Evolutionary conservation across 352 stramenopile genomes (phyloP).

Genomic region (Globisporangium radiosum): DNA sequence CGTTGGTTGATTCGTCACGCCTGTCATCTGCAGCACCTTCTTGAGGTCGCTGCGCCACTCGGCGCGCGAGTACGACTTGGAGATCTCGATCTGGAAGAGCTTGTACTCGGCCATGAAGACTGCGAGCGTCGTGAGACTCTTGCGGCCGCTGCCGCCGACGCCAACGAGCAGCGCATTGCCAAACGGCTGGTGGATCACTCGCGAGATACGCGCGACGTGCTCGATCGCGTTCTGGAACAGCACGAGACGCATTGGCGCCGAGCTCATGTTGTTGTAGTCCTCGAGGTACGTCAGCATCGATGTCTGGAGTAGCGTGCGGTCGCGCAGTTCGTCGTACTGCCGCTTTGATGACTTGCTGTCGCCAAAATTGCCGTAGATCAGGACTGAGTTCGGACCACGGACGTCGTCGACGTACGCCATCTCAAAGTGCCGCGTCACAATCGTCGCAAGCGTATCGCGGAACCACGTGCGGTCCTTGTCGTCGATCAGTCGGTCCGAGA

Average conservation of each 20-base stretch:
- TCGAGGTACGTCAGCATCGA: conserved; percentile 91
- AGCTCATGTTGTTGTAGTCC: conserved; percentile 95
- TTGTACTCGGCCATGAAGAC: conserved; percentile 94
- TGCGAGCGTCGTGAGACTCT: conserved; percentile 89
- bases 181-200: conserved; percentile 90
- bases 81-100: conserved; percentile 95
- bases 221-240: conserved; percentile 95
- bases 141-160: conserved; percentile 89
- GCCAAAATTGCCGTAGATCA: conserved; percentile 91
- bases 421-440: conserved; percentile 74
- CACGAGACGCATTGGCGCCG: conserved; percentile 91
- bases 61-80: conserved; percentile 88
- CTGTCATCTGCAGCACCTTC: conserved; percentile 72
- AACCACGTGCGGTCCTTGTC: conserved; percentile 88
- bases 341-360: conserved; percentile 58
- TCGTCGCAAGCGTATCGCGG: conserved; percentile 47
- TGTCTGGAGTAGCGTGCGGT: conserved; percentile 69
- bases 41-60: conserved; percentile 94
- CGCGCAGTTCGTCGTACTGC: conserved; percentile 86
- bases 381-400: conserved; percentile 44
- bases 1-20: conserved; percentile 78
- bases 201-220: conserved; percentile 90
- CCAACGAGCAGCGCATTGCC: conserved; percentile 93
- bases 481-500: conserved; percentile 90
- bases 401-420: conserved; percentile 68